Evolutionary conservation across 306 rosid species (phyloP).

Genomic region (Nissolia schottii): DNA sequence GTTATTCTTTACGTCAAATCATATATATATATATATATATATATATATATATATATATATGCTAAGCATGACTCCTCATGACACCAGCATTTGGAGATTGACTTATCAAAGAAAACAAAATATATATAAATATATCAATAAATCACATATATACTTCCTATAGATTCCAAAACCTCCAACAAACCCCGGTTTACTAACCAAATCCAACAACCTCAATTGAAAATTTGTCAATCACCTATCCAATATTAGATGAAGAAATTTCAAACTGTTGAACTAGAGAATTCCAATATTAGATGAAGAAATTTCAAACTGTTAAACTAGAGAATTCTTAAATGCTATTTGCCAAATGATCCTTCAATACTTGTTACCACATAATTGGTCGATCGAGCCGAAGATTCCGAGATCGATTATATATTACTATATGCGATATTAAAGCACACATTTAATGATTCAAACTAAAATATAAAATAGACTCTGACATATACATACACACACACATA

Average conservation of each 20-base stretch:
- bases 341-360: not conserved
- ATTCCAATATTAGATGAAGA: not conserved
- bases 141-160: no score
- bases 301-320: not conserved
- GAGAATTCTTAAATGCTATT: not conserved
- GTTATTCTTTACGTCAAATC: no score
- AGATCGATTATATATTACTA: not conserved
- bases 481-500: no score
- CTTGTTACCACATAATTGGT: not conserved
- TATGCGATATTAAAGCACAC: not conserved
- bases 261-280: not conserved
- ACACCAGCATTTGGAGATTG: not conserved
- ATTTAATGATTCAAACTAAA: not conserved
- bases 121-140: no score
- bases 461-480: not conserved
- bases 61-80: conserved; percentile 20
- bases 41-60: no score
- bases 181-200: not conserved
- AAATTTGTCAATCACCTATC: not conserved
- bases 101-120: not conserved
- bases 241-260: not conserved
- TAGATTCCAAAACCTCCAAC: not conserved
- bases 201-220: not conserved
- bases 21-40: no score
- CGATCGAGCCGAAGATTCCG: not conserved